These are phyloP conservation scores for Gaillardinia entomophila DNA, from an alignment of 805 yeast species.

Conservation along the genomic window DNA sequence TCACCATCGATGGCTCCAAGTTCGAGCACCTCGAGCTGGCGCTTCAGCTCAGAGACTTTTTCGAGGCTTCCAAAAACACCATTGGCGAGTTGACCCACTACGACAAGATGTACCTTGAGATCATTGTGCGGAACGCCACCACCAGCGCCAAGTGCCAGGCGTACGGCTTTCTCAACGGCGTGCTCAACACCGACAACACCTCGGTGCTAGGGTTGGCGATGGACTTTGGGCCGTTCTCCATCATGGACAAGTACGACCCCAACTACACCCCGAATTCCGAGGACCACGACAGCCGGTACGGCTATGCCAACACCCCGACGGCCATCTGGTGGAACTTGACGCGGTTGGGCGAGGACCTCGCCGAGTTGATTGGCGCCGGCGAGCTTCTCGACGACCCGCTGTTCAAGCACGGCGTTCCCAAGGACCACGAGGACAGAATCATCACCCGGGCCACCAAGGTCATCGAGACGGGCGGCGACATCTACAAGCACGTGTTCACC, in stretches of 20 bases:
- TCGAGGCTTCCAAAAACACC: conserved; percentile 10
- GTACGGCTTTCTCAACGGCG: conserved; percentile 92
- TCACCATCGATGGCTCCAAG: conserved; percentile 29
- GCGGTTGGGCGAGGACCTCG: conserved; percentile 77
- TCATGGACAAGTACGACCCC: conserved; percentile 81
- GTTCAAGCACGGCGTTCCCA: conserved; percentile 37
- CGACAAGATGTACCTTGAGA: conserved; percentile 66
- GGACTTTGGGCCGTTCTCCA: conserved; percentile 94
- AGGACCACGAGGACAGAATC: conserved; percentile 47
- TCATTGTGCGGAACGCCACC: conserved; percentile 66
- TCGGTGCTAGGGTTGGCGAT: conserved; percentile 82
- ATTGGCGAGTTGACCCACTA: conserved; percentile 48
- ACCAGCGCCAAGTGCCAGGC: conserved; percentile 83
- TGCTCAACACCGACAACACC: conserved; percentile 89
- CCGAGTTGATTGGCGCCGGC: conserved; percentile 75
- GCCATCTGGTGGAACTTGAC: conserved; percentile 92
- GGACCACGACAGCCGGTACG: conserved; percentile 65
- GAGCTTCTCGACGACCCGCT: conserved; percentile 40
- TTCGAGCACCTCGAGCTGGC: conserved; percentile 23
- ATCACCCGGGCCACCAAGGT: conserved; percentile 58
- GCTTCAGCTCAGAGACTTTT: conserved; percentile 13
- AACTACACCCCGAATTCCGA: conserved; percentile 86
- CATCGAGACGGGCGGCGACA: conserved; percentile 58
- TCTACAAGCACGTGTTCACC: conserved; percentile 60
- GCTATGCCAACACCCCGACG: conserved; percentile 78